A percentile compares a stretch with the other conserved stretches of the same genome.
phyloP scores from a whole-genome alignment of 257 asterid genomes.

The Fraxinus anomala region DNA sequence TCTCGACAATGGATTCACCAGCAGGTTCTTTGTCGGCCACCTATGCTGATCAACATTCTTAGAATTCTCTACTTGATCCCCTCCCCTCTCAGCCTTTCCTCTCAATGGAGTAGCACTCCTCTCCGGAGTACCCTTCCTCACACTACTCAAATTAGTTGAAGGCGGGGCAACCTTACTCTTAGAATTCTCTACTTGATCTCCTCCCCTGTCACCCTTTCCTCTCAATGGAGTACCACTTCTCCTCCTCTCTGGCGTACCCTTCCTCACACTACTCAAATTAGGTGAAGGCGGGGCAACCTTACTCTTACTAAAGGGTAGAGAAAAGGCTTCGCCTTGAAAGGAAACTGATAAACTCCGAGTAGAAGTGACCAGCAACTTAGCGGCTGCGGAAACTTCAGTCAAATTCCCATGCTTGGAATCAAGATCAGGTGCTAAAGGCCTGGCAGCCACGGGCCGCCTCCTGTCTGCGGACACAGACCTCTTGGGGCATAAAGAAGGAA shows the following conservation, averaged over 20 bases:
- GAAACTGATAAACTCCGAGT: conserved; percentile 90
- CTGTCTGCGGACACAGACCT: conserved; percentile 88
- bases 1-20: conserved; percentile 56
- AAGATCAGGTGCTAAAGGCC: conserved; percentile 66
- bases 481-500: conserved; percentile 55
- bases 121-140: no score
- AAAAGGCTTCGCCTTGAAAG: conserved; percentile 87
- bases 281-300: conserved; percentile 83
- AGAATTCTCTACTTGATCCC: conserved; percentile 71
- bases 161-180: conserved; percentile 30
- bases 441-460: conserved; percentile 50
- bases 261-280: conserved; percentile 64
- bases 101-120: conserved; percentile 61
- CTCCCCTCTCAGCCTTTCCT: conserved; percentile 59
- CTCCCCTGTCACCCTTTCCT: conserved; percentile 59
- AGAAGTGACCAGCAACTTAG: conserved; percentile 73
- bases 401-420: conserved; percentile 49
- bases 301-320: conserved; percentile 79
- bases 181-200: conserved; percentile 72
- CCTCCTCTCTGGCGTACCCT: conserved; percentile 68
- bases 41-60: conserved; percentile 77
- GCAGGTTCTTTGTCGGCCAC: conserved; percentile 76
- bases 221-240: conserved; percentile 63
- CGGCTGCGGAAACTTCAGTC: conserved; percentile 68
- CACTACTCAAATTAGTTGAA: no score